Conservation (phyloP, 169 alveolate genomes). For the Eimeria praecox region DNA sequence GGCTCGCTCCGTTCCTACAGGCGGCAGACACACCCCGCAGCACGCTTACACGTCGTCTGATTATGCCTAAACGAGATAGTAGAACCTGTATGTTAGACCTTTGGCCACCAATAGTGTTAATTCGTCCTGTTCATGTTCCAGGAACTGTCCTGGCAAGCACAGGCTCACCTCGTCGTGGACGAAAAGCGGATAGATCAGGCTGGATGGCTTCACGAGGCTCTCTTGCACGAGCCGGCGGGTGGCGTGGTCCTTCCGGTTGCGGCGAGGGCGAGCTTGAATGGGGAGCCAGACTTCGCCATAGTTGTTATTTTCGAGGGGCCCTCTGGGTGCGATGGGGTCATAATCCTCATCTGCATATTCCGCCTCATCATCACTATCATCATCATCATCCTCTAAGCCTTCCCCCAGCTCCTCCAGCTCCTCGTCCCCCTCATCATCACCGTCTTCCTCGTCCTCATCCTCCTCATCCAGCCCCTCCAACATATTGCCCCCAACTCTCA, state of each 20-base stretch:
- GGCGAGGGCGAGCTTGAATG: slow-evolving; percentile 78
- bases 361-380: slow-evolving; percentile 38
- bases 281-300: slow-evolving; percentile 82
- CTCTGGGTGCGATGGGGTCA: slow-evolving; percentile 81
- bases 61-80: not conserved
- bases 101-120: not conserved
- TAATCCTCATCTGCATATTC: slow-evolving; percentile 74
- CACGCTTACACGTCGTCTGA: not conserved
- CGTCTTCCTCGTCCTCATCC: slow-evolving; percentile 58
- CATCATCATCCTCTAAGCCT: slow-evolving; percentile 52
- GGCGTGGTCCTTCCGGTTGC: slow-evolving; percentile 79
- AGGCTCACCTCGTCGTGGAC: slow-evolving; percentile 86
- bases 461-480: slow-evolving; percentile 59
- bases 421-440: slow-evolving; percentile 67
- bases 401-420: slow-evolving; percentile 59
- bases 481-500: slow-evolving; percentile 4
- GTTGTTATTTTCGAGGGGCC: slow-evolving; percentile 77
- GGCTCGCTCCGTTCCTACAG: slow-evolving; percentile 83
- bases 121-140: not conserved
- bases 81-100: not conserved
- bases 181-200: slow-evolving; percentile 86
- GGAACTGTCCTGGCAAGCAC: not conserved
- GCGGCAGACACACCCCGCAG: not conserved
- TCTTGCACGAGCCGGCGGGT: slow-evolving; percentile 80
- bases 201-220: slow-evolving; percentile 85